Percentiles rank a stretch among this genome's conserved stretches.
Evolutionary conservation across 805 yeast genomes (phyloP).

Genomic region (Clavispora vitiphila): DNA sequence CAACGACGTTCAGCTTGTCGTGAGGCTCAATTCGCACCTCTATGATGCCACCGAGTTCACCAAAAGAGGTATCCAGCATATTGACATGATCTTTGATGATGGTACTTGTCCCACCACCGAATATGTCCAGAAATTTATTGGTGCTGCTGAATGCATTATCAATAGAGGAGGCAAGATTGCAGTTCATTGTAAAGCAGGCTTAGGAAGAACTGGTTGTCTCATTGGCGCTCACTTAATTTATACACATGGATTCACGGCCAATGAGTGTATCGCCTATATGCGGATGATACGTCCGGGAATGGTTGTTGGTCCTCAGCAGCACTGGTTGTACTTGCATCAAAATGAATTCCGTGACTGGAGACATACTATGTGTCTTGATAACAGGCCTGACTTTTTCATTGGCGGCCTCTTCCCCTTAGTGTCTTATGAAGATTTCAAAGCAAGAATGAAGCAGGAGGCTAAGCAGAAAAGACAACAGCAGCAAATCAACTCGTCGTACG

Average conservation of each 20-base stretch:
- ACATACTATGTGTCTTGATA: slow-evolving; percentile 79
- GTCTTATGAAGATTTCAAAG: slow-evolving; percentile 56
- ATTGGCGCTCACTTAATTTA: slow-evolving; percentile 96
- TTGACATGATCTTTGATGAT: slow-evolving; percentile 96
- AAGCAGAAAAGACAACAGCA: slow-evolving; percentile 31
- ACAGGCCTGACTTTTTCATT: slow-evolving; percentile 57
- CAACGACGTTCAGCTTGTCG: slow-evolving; percentile 80
- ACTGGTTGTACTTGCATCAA: slow-evolving; percentile 95
- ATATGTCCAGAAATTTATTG: slow-evolving; percentile 85
- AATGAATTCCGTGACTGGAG: slow-evolving; percentile 96
- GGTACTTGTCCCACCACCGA: slow-evolving; percentile 97
- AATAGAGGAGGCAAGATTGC: slow-evolving; percentile 88
- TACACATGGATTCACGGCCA: slow-evolving; percentile 95
- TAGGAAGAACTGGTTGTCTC: slow-evolving; percentile 96
- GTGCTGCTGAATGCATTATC: slow-evolving; percentile 89
- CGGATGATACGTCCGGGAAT: slow-evolving; percentile 96
- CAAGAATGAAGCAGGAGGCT: slow-evolving; percentile 44
- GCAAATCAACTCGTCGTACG: slow-evolving; percentile 24
- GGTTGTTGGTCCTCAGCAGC: slow-evolving; percentile 99
- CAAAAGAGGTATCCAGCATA: slow-evolving; percentile 76
- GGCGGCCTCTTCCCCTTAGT: slow-evolving; percentile 65
- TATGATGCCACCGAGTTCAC: slow-evolving; percentile 84
- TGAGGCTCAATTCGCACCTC: slow-evolving; percentile 85
- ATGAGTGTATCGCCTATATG: slow-evolving; percentile 94
- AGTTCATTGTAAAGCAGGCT: slow-evolving; percentile 98